Conservation (phyloP, 805 yeast species). For the Starmerella vaccinii region DNA sequence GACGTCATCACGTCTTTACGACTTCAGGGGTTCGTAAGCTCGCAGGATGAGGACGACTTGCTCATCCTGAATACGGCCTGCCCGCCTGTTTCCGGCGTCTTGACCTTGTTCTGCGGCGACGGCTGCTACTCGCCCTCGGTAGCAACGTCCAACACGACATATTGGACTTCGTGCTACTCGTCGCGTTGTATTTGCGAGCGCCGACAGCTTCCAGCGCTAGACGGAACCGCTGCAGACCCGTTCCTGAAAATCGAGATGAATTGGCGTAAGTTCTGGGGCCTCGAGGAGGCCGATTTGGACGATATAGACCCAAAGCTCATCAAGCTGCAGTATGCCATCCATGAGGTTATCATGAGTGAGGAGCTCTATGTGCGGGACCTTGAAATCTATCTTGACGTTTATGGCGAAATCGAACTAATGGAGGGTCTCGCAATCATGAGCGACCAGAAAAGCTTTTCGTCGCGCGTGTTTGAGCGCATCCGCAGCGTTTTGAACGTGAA, state of each 20-base stretch:
- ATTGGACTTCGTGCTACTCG: conserved; percentile 27
- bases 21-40: conserved; percentile 22
- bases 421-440: conserved; percentile 34
- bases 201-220: neutral
- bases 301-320: conserved; percentile 27
- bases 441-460: conserved; percentile 46
- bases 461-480: conserved; percentile 50
- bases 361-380: conserved; percentile 61
- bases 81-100: conserved; percentile 27
- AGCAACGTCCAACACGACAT: neutral
- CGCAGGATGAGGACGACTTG: conserved; percentile 9
- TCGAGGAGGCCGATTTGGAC: conserved; percentile 19
- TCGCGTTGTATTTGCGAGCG: conserved; percentile 24
- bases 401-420: conserved; percentile 34
- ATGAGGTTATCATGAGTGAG: conserved; percentile 63
- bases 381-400: conserved; percentile 49
- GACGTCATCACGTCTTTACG: conserved; percentile 25
- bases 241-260: conserved; percentile 21
- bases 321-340: conserved; percentile 63
- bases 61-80: conserved; percentile 12
- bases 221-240: conserved; percentile 7
- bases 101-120: conserved; percentile 29
- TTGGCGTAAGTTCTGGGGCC: conserved; percentile 25
- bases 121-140: conserved; percentile 29
- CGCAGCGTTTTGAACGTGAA: conserved; percentile 48